phyloP scores from a whole-genome alignment of 2,329 filamentous ascomycete genomes.

The Emergomyces orientalis region DNA sequence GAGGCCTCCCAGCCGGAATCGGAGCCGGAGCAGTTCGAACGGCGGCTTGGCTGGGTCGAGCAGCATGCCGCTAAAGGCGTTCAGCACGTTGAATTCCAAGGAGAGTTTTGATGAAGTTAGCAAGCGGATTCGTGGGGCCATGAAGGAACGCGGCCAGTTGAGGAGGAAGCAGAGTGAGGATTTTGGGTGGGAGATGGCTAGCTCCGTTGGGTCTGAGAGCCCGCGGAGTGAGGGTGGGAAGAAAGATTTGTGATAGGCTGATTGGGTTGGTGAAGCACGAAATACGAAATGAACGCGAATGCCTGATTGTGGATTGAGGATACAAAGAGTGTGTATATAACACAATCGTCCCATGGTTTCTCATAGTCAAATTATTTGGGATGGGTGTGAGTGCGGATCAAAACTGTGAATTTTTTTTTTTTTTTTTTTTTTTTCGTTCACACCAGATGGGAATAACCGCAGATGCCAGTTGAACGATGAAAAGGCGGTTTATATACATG shows the following conservation, averaged over 20 bases:
- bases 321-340: too few species aligned
- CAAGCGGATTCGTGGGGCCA: constrained; percentile 72
- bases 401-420: neutral
- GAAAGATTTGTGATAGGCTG: constrained; percentile 25
- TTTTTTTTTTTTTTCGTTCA: neutral
- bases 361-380: too few species aligned
- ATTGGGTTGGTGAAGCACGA: too few species aligned
- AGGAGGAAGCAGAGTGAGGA: constrained; percentile 44
- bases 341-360: too few species aligned
- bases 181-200: constrained; percentile 31
- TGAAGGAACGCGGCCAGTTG: constrained; percentile 64
- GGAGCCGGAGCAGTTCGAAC: constrained; percentile 58
- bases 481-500: neutral
- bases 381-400: too few species aligned
- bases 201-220: constrained; percentile 28
- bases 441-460: neutral
- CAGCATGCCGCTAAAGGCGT: constrained; percentile 58
- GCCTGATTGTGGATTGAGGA: too few species aligned
- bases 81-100: constrained; percentile 57
- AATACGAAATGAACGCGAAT: too few species aligned
- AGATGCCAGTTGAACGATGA: neutral
- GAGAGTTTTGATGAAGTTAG: constrained; percentile 74
- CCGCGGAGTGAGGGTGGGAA: constrained; percentile 28
- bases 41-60: constrained; percentile 53
- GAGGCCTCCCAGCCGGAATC: constrained; percentile 63